phyloP scores from a whole-genome alignment of 495 filamentous ascomycete genomes.

The Apodospora peruviana region DNA sequence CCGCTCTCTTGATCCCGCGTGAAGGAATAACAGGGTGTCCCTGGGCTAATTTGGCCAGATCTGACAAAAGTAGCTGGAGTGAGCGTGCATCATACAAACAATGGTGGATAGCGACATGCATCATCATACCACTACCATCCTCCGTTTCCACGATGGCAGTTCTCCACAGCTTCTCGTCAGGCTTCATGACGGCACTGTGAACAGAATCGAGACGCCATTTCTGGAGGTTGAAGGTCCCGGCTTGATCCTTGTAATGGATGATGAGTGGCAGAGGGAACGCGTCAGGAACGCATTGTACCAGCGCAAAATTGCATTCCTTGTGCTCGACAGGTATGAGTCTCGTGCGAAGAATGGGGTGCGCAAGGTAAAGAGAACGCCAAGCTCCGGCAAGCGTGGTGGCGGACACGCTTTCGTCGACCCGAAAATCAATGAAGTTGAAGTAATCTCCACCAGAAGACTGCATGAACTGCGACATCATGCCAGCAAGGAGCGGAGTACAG shows the following conservation, averaged over 20 bases:
- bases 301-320: conserved; percentile 53
- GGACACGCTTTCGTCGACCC: conserved; percentile 20
- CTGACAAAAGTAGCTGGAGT: conserved; percentile 52
- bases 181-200: conserved; percentile 2
- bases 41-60: conserved; percentile 34
- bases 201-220: conserved; percentile 25
- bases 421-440: conserved; percentile 54
- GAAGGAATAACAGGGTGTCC: not conserved
- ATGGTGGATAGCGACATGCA: conserved; percentile 55
- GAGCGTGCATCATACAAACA: conserved; percentile 76
- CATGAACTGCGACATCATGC: conserved; percentile 58
- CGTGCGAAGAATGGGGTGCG: conserved; percentile 67
- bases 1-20: conserved; percentile 30
- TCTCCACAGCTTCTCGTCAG: conserved; percentile 25
- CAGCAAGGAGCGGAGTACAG: conserved; percentile 59
- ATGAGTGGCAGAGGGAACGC: not conserved
- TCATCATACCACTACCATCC: conserved; percentile 30
- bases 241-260: not conserved
- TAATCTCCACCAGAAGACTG: conserved; percentile 52
- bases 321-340: conserved; percentile 60
- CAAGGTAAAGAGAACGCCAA: conserved; percentile 48
- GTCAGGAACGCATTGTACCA: conserved; percentile 48
- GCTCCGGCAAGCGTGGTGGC: conserved; percentile 38
- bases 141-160: conserved; percentile 15
- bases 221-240: conserved; percentile 16